Evolutionary conservation across 441 rosid genomes (phyloP), one percentile per base, ranked within the genome.

Genomic region (Metrosideros polymorpha): DNA sequence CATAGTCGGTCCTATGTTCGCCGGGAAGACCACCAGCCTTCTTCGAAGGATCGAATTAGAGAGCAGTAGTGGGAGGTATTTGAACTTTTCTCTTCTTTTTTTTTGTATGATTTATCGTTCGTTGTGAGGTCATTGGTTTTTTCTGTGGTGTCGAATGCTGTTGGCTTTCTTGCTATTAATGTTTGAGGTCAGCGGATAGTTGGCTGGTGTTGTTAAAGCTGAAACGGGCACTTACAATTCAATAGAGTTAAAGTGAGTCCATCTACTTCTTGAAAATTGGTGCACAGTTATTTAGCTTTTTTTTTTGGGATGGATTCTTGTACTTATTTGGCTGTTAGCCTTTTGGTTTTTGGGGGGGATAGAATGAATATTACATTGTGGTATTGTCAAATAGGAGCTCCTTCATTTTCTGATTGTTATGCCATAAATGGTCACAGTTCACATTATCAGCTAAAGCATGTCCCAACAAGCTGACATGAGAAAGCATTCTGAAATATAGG

Each of bases 11-110:
- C 94, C 96, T 22, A 92, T 93, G 95, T 95, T 94, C 82, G 92
- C 98, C 63, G 96, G 94, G 8, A 94, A 94, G 86, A 95, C 99
- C 12, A 94, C 95, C 75, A 88, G 92, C 1, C 94, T 96, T 88
- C 96, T 97, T 35, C 95, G 91, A 47, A 92, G 96, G 50, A 90
- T 96, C 83, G 94, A 93, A 51, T 53, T 91, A 9, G 97, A 95
- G 88, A 93, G 87, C 84, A 83, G 84, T 59, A 87, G 85, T 56
- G 92, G 90, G 93, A 97, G 99, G 98, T 96, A 89, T 75, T 85
- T 45, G 12, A 66, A 25, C 25, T 19, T 61, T 84, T 12, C 42
- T 35, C 54, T 87, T 43, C 32, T 35, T 27, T 82, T 1, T 32
- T 59, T 43, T 30, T 35, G 61, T 51, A 25, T 57, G 15, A n/a